Evolutionary conservation across 495 filamentous ascomycete species (phyloP), one percentile per base, ranked within the genome.

Genomic region (Daldinia decipiens): DNA sequence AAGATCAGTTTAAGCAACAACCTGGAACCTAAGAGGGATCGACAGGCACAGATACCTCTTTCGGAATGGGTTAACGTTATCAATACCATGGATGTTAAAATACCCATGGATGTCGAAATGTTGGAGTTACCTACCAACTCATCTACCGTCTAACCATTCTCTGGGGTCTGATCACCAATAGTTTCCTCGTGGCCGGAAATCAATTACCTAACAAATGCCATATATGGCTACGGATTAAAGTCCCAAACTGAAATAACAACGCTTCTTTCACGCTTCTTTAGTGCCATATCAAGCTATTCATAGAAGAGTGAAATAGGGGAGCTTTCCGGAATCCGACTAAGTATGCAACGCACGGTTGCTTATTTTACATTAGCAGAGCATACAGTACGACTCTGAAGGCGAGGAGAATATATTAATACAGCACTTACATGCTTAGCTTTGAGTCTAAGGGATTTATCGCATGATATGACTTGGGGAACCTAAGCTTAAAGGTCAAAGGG

Each of bases 1-100:
- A 15, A 67, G 70, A 67, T 72, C 50, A 68, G 9, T 36, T 63
- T 65, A 70, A 73, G 29, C 66, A 58, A 69, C 38, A 53, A 53
- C 47, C 58, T 53, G 70, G 67, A 67, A 50, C 51, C 27, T 9
- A 58, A 21, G 55, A 54, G 50, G n/a, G 67, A 74, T 74, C 67
- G 53, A 32, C 67, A 70, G 67, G 71, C 4, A 74, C 71, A 70
- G 2, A 0, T 70, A 17, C 71, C 53, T 1, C 15, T 70, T 70
- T 66, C 9, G 62, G 56, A 53, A 15, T 36, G n/a, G 1, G 39
- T 55, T 68, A 68, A 56, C 40, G 52, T 38, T 32, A 55, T 61
- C 50, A n/a, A 31, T 38, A 24, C 21, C 21, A n/a, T n/a, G n/a
- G n/a, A n/a, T n/a, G n/a, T n/a, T n/a, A 1, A 24, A 1, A 24